Base-by-base conservation (phyloP, 371 early-diverging fungal species). In the Coemansia sp. region DNA sequence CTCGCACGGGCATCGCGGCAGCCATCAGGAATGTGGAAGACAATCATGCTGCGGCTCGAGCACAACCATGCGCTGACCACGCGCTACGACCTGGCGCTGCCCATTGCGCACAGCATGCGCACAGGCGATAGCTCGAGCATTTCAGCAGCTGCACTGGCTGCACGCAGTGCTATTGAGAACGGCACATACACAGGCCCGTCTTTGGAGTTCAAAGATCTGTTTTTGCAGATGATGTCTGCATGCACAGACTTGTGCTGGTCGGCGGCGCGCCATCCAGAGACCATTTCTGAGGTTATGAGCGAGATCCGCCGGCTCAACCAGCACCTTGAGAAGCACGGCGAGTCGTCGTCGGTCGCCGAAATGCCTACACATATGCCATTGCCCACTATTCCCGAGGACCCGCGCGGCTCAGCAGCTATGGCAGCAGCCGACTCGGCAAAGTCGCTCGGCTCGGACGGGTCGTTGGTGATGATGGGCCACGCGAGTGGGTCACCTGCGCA, bases 1-100 rank as follows among this genome's bases (percentile, higher is more conserved):
- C 78, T 78, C 54, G 78, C 78, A 11, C 75, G 78, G 9, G 78
- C 78, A 23, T 78, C 78, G 60, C 66, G 78, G 11, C 78, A 78
- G 65, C 40, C 59, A 1, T 73, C 78, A 48, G 78, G 75, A 20
- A 78, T 78, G 78, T 78, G 78, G 78, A 78, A 78, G 61, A 67
- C 69, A 25, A 78, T 78, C 30, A 65, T 75, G 78, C 67, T 78
- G 61, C 69, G 78, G 2, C 71, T 78, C 23, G 70, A 73, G 62
- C 78, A 78, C 67, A 78, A 78, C 67, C 78, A 78, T 44, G 59
- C 64, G 62, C 78, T 78, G 53, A 52, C 69, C 18, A 44, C 78
- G 51, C 78, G 71, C 47, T 73, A 64, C 67, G 75, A 78, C 42
- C 57, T 71, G 30, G 8, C 59, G 23, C 4, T 57, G 42, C 61